Conservation (phyloP, 1,284 basidiomycete species). For the Ustilago trichophora region DNA sequence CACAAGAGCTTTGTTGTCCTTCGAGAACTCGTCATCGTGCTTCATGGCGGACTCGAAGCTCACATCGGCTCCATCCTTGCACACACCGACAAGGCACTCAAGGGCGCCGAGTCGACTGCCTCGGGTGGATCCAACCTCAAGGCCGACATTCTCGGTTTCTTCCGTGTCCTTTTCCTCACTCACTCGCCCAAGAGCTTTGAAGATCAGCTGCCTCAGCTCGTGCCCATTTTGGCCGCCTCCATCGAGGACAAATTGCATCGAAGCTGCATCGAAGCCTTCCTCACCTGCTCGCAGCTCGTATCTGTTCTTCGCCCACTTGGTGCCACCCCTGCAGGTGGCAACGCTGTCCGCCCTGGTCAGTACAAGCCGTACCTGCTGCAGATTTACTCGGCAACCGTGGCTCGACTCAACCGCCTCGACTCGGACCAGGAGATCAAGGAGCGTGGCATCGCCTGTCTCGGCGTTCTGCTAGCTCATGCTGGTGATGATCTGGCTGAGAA, state of each 20-base stretch:
- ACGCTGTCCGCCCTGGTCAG: conserved; percentile 7
- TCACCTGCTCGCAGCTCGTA: conserved; percentile 69
- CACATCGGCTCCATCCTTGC: conserved; percentile 73
- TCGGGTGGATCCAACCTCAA: conserved; percentile 67
- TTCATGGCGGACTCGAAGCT: conserved; percentile 81
- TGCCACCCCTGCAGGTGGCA: neutral
- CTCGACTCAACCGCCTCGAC: conserved; percentile 78
- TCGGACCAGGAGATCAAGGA: conserved; percentile 90
- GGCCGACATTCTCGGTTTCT: conserved; percentile 79
- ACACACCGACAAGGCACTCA: conserved; percentile 67
- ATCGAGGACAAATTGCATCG: conserved; percentile 71
- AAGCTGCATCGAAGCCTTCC: conserved; percentile 72
- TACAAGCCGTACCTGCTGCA: conserved; percentile 41
- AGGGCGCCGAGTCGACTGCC: conserved; percentile 57
- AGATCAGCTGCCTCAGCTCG: conserved; percentile 74
- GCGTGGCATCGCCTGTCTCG: conserved; percentile 82
- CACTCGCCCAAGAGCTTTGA: conserved; percentile 78
- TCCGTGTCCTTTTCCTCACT: conserved; percentile 81
- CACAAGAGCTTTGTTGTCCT: conserved; percentile 86
- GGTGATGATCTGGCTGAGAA: conserved; percentile 73
- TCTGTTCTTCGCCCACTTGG: conserved; percentile 66
- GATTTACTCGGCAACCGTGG: conserved; percentile 78
- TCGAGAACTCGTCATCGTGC: conserved; percentile 78
- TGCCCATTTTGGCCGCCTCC: conserved; percentile 77
- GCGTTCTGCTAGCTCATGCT: conserved; percentile 84